Evolutionary conservation across 176 grass and related monocot genomes (phyloP), one percentile per base, ranked within the genome.

Genomic region (Neostapfia colusana): DNA sequence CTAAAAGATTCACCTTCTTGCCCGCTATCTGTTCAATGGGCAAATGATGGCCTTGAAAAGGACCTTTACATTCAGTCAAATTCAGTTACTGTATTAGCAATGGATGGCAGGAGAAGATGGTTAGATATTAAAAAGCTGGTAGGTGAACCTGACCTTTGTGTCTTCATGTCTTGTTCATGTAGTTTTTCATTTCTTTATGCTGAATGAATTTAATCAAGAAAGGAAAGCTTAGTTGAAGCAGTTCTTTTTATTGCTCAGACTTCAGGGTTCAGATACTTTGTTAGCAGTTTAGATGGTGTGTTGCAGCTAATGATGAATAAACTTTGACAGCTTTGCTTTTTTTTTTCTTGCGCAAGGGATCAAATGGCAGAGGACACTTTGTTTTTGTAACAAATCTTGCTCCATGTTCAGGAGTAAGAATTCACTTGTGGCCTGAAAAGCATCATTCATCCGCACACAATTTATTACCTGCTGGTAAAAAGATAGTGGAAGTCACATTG

Each of bases 81-180:
- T 75, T 80, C 66, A 38, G 87, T 98, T 77, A 92, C 91, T 28
- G 80, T 98, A 87, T 63, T 94, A 88, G 91, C 95, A 18, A 94
- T 98, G 91, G 95, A 98, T 92, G 95, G 95, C 69, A 88, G 89
- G 37, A 90, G 95, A 70, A 90, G 95, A 59, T 98, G 95, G 95
- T 76, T 98, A 67, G 95, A 98, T 83, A 92, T 98, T 75, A 90
- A 86, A 79, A 90, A 88, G 66, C 73, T 94, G 88, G 95, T 98
- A 92, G 79, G 79, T 82, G 80, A 38, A 80, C 75, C 39, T 86
- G 23, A 37, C 25, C 41, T 83, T 63, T 18, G 60, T 75, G 50
- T 31, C 31, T 41, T 61, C 16, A 46, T 24, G 6, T 57, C 0
- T 79, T 46, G 8, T 83, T 39, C 40, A 3, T 66, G 28, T 20